Percentiles rank a stretch among this genome's conserved stretches.
Evolutionary conservation across 805 yeast genomes (phyloP).

Genomic region (Hanseniaspora occidentalis): DNA sequence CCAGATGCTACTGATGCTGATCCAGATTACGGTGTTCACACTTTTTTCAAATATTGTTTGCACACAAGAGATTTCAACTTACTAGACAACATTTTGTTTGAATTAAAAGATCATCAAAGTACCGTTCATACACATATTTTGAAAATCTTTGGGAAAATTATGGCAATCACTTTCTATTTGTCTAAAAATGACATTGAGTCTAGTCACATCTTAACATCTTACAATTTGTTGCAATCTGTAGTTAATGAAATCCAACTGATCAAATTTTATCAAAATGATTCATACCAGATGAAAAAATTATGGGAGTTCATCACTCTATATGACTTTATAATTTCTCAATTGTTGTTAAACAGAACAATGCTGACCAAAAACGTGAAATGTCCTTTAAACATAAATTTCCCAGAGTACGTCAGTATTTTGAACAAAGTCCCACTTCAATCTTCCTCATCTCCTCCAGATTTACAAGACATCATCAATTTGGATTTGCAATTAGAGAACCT

Average conservation of each 20-base stretch:
- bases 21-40: neutral
- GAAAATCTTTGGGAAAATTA: neutral
- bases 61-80: neutral
- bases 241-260: neutral
- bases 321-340: neutral
- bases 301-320: neutral
- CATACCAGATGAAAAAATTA: neutral
- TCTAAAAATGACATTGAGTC: neutral
- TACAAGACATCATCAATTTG: no score
- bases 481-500: neutral
- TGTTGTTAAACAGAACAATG: neutral
- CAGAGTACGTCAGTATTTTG: neutral
- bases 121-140: neutral
- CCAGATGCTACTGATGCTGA: neutral
- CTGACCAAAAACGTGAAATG: neutral
- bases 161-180: neutral
- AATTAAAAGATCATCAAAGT: neutral
- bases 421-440: neutral
- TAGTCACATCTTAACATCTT: neutral
- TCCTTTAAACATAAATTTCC: neutral
- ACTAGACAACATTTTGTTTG: neutral
- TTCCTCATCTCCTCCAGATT: no score
- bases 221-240: neutral
- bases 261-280: neutral
- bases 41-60: neutral